These are phyloP conservation scores for Naematelia encephala DNA, from an alignment of 768 basidiomycete genomes.

Conservation along the genomic window DNA sequence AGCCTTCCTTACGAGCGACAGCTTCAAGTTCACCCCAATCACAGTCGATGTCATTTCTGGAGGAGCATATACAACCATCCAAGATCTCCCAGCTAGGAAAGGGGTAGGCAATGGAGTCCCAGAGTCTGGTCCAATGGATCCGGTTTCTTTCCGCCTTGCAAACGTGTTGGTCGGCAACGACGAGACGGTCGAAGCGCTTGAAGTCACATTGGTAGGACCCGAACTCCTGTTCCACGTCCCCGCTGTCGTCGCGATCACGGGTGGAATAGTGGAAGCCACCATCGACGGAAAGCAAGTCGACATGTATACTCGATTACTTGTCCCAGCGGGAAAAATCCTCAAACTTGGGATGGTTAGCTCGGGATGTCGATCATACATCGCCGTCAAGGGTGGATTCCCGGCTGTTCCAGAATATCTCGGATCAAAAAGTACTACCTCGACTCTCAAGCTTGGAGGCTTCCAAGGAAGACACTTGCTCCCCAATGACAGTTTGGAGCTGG, in stretches of 20 bases:
- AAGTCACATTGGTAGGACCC: conserved; percentile 55
- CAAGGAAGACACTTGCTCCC: conserved; percentile 34
- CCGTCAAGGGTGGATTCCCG: conserved; percentile 63
- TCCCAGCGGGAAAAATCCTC: too few relatives aligned
- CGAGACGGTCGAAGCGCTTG: conserved; percentile 58
- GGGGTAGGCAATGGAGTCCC: conserved; percentile 61
- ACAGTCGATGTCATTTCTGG: conserved; percentile 59
- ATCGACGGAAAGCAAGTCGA: conserved; percentile 53
- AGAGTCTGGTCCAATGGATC: conserved; percentile 64
- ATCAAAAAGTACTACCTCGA: conserved; percentile 58
- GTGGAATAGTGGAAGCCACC: conserved; percentile 55
- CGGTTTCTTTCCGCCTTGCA: conserved; percentile 58
- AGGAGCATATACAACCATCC: conserved; percentile 57
- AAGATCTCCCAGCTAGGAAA: conserved; percentile 23
- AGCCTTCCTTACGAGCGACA: conserved; percentile 34
- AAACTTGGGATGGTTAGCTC: too few relatives aligned
- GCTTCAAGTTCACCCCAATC: conserved; percentile 38
- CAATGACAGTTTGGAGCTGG: conserved; percentile 29
- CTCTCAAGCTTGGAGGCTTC: conserved; percentile 39
- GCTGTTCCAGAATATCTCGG: conserved; percentile 56
- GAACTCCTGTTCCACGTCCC: conserved; percentile 57
- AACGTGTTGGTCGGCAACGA: conserved; percentile 63
- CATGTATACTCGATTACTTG: too few relatives aligned
- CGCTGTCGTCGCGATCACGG: conserved; percentile 60
- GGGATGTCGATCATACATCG: conserved; percentile 61